Percentiles rank a stretch among this genome's conserved stretches.
Conservation (phyloP, 169 alveolate genomes). For the Eimeria necatrix region DNA sequence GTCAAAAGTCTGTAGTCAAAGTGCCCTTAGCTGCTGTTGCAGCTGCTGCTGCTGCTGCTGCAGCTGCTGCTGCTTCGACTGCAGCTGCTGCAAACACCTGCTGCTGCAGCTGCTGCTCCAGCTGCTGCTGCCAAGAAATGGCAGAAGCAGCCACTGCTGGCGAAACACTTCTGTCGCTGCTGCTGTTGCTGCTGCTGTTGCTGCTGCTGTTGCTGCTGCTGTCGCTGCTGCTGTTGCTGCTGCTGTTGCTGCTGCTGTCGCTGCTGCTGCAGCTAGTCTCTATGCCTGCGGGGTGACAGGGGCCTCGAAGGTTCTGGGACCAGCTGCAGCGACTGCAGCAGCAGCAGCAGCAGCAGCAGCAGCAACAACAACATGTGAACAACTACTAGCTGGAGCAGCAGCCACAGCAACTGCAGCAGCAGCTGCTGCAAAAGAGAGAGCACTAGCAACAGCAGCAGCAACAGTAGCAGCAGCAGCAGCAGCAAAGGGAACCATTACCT, state of each 20-base stretch:
- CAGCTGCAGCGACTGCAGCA: not conserved
- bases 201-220: constrained; percentile 22
- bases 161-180: not conserved
- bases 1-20: too few relatives aligned
- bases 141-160: not conserved
- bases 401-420: not conserved
- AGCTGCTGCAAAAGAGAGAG: too few relatives aligned
- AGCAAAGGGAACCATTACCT: too few relatives aligned
- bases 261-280: not conserved
- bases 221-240: constrained; percentile 18
- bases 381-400: not conserved
- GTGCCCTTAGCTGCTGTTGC: too few relatives aligned
- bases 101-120: too few relatives aligned
- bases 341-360: too few relatives aligned
- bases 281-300: not conserved
- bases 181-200: constrained; percentile 23
- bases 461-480: too few relatives aligned
- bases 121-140: too few relatives aligned
- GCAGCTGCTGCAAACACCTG: too few relatives aligned
- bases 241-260: not conserved
- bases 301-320: not conserved
- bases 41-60: too few relatives aligned
- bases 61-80: too few relatives aligned
- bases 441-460: not conserved
- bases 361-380: too few relatives aligned